Evolutionary conservation across 352 stramenopile species (phyloP), one percentile per base, ranked within the genome.

Genomic region (Pythium phragmiticola): DNA sequence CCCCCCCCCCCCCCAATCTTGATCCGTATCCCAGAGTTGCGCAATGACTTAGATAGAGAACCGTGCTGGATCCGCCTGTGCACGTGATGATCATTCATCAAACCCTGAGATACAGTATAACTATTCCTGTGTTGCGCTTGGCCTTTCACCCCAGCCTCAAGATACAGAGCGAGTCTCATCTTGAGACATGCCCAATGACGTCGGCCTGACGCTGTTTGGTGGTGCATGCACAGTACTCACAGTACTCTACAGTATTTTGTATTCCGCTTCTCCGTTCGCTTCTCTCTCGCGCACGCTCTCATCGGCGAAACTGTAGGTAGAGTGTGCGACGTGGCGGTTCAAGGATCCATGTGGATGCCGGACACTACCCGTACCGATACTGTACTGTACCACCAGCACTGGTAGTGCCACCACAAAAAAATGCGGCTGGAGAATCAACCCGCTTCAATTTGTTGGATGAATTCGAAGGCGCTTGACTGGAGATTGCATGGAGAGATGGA

Each of bases 271-370:
- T 30, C 14, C 14, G 30, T 23, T n/a, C 26, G 26, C 13, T 30
- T 43, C 42, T 26, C 49, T 56, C 26, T 30, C 26, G 21, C 21
- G 21, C 21, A 21, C 21, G 21, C 21, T 5, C 26, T 30, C 26
- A 30, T 30, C 26, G 26, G 26, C 26, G 26, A 30, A 30, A 12
- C 13, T 37, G 23, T 37, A 8, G 21, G n/a, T 28, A 13, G 11
- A 28, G 34, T 21, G n/a, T 56, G 49, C 49, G 49, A 56, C 49
- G 49, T 56, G 49, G 49, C 49, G 41, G 49, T 56, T 56, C 33
- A 53, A 53, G 47, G 47, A 53, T 53, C 47, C 26, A 8, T 41
- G 8, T 41, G 36, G 36, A 41, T 21, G 21, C 21, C 0, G 21
- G 21, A 30, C 37, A 43, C 37, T 3, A 13, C 12, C 37, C 11